phyloP scores from a whole-genome alignment of 331 rosid genomes.

The Malus hybrid region DNA sequence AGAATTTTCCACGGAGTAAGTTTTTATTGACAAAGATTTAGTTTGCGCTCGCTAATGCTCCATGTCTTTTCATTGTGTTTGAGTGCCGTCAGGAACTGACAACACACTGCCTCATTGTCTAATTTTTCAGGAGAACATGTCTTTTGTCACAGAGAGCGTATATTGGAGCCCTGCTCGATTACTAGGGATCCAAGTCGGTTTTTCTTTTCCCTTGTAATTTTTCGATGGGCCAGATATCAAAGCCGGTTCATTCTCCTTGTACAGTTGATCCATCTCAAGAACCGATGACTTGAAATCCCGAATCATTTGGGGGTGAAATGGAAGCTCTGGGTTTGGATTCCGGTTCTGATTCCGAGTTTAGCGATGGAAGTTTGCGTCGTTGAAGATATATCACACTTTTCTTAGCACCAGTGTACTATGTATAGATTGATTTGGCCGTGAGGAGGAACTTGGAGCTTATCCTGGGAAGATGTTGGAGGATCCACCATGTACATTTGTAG shows the following conservation, averaged over 20 bases:
- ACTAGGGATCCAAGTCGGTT: slow-evolving; percentile 18
- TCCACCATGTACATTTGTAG: slow-evolving; percentile 2
- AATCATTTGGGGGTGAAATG: too few relatives aligned
- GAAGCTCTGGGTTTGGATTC: slow-evolving; percentile 14
- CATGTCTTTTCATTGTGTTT: not conserved
- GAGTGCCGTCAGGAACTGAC: too few relatives aligned
- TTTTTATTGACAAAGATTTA: not conserved
- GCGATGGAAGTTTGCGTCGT: slow-evolving; percentile 7
- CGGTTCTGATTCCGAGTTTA: not conserved
- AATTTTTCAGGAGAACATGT: slow-evolving; percentile 22
- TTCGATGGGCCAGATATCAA: slow-evolving; percentile 9
- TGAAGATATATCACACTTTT: slow-evolving; percentile 19
- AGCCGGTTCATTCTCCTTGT: slow-evolving; percentile 29
- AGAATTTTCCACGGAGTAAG: slow-evolving; percentile 42
- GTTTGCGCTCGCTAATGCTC: too few relatives aligned
- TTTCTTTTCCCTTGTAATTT: too few relatives aligned
- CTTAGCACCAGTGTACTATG: slow-evolving; percentile 11
- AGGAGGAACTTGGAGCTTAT: slow-evolving; percentile 13
- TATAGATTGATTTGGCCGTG: slow-evolving; percentile 20
- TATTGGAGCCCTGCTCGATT: slow-evolving; percentile 40
- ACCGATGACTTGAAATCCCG: not conserved
- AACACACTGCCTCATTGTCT: not conserved
- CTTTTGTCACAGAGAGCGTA: slow-evolving; percentile 34
- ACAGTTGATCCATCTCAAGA: slow-evolving; percentile 8
- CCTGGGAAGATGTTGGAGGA: slow-evolving; percentile 18